Evolutionary conservation across 441 rosid species (phyloP), one percentile per base, ranked within the genome.

Genomic region (Aleurites moluccanus): DNA sequence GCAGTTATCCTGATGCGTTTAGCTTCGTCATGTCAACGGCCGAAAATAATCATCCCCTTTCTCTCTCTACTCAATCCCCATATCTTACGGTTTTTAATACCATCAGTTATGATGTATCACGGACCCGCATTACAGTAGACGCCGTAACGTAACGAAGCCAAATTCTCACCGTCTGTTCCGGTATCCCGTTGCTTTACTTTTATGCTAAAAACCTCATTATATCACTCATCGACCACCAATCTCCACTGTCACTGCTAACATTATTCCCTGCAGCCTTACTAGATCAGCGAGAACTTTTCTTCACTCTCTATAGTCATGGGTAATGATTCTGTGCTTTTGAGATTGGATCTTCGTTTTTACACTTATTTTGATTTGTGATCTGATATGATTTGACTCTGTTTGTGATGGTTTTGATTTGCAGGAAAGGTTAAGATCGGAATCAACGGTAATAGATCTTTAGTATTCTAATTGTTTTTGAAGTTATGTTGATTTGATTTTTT

Each of bases 371-470:
- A n/a, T 42, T 42, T 60, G 2, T 70, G 44, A 20, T 73, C 52
- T 52, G n/a, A 42, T 55, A 10, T 67, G 20, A 56, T 44, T 14
- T 23, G 4, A 35, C 38, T 14, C 60, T 15, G 2, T 56, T 28
- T 25, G 10, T 49, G 3, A 15, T n/a, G 16, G 25, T 67, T 67
- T 70, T 59, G 65, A 21, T 72, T 57, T 16, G 33, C 82, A 80
- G 82, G 33, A 16, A 79, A 75, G 79, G 10, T 80, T 42, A 80
- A 72, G 74, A 80, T 80, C n/a, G 82, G 79, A 67, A 80, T 80
- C 74, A 80, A 80, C 74, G 82, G 82, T 80, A 59, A 49, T 59
- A 23, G 72, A 40, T 74, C 55, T 25, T 3, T 4, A 13, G 4
- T n/a, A 10, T 14, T 28, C 30, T 67, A n/a, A n/a, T 23, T 57